These are phyloP conservation scores for Chaetomium globosum DNA, from an alignment of 2,329 filamentous ascomycete species.

Conservation along the genomic window DNA sequence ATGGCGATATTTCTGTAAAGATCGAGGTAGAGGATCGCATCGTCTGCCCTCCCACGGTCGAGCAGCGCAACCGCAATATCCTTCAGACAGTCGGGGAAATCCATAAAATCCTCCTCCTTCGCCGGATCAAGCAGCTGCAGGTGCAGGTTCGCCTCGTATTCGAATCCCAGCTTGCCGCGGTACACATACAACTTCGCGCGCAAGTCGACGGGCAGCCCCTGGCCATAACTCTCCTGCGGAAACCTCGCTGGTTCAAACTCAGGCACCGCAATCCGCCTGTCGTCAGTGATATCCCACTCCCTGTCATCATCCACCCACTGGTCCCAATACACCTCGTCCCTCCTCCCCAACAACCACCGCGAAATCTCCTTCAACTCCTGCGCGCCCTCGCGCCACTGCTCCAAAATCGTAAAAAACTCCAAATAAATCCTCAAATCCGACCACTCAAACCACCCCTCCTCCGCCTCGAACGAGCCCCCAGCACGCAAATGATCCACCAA, in stretches of 20 bases:
- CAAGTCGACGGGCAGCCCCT: constrained; percentile 76
- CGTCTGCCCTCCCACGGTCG: constrained; percentile 41
- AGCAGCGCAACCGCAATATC: constrained; percentile 60
- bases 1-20: constrained; percentile 54
- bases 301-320: constrained; percentile 71
- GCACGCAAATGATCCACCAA: constrained; percentile 50
- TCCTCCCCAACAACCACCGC: constrained; percentile 80
- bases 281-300: constrained; percentile 81
- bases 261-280: constrained; percentile 64
- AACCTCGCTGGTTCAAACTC: constrained; percentile 62
- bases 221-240: constrained; percentile 65
- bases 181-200: constrained; percentile 82
- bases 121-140: constrained; percentile 71
- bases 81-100: constrained; percentile 78
- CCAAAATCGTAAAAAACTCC: constrained; percentile 71
- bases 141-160: constrained; percentile 72
- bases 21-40: constrained; percentile 60
- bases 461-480: constrained; percentile 41
- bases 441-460: constrained; percentile 61
- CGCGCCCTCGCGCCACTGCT: constrained; percentile 67
- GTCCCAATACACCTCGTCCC: constrained; percentile 78
- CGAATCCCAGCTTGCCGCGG: constrained; percentile 69
- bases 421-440: constrained; percentile 83
- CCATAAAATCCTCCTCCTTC: constrained; percentile 57
- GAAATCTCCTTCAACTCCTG: constrained; percentile 69